phyloP scores from a whole-genome alignment of 2,329 filamentous ascomycete genomes.

The Xylariaceae sp. region DNA sequence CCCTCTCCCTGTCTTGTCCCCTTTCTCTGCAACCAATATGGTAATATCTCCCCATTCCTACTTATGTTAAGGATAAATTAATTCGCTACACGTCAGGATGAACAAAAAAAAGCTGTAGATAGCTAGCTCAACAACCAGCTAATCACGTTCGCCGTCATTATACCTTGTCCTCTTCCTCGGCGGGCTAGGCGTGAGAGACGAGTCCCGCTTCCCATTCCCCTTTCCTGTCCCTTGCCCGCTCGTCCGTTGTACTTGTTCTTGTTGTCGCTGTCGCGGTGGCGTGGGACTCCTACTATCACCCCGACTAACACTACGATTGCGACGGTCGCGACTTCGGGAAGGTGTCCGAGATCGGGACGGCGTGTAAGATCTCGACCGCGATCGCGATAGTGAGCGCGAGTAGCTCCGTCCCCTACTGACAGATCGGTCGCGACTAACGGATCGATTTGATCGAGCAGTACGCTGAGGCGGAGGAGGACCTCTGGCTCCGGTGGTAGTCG shows the following conservation, averaged over 20 bases:
- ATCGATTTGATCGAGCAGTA: too few species aligned
- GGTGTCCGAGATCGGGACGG: too few species aligned
- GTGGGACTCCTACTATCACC: slow-evolving; percentile 19
- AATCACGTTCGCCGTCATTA: slow-evolving; percentile 8
- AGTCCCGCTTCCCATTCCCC: slow-evolving; percentile 20
- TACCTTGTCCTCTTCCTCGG: slow-evolving; percentile 22
- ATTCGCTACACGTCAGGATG: too few species aligned
- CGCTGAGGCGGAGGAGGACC: too few species aligned
- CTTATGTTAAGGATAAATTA: too few species aligned
- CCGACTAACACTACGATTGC: slow-evolving; percentile 17
- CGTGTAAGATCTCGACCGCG: slow-evolving; percentile 22
- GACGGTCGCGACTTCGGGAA: too few species aligned
- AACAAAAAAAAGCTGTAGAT: too few species aligned
- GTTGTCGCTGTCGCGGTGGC: slow-evolving; percentile 18
- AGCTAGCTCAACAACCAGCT: not conserved
- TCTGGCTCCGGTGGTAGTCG: slow-evolving; percentile 11
- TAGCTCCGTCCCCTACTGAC: not conserved
- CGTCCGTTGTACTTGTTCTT: too few species aligned
- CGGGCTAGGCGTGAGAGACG: slow-evolving; percentile 16
- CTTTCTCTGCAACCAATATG: too few species aligned
- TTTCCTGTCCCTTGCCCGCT: too few species aligned
- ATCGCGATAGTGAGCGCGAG: slow-evolving; percentile 20
- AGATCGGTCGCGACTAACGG: slow-evolving; percentile 15
- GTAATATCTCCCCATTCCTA: too few species aligned
- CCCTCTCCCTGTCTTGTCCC: too few species aligned